Evolutionary conservation across 495 filamentous ascomycete genomes (phyloP).

Genomic region (Aspergillus taichungensis): DNA sequence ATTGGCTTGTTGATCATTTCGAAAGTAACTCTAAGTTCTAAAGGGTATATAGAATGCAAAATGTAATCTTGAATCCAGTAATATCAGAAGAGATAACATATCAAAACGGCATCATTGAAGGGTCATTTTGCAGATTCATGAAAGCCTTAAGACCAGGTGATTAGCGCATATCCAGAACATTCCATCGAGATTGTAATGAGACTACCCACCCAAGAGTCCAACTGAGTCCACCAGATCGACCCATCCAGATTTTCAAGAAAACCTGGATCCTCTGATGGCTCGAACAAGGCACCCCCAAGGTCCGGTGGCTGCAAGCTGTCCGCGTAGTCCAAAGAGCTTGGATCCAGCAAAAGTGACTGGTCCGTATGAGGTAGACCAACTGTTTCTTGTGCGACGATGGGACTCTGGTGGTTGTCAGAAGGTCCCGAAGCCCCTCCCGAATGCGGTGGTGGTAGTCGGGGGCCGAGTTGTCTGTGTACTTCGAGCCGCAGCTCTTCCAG

Average conservation of each 20-base stretch:
- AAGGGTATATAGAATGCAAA: background rate
- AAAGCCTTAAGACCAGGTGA: conserved; percentile 12
- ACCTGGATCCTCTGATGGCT: conserved; percentile 15
- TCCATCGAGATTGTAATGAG: background rate
- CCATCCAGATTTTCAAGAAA: conserved; percentile 25
- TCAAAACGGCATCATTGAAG: conserved; percentile 14
- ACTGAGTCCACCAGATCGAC: conserved; percentile 27
- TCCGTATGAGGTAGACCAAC: background rate
- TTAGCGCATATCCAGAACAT: background rate
- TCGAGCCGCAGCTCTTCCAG: conserved; percentile 38
- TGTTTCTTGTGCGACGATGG: background rate
- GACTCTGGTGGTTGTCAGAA: background rate
- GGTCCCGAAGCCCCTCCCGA: conserved; percentile 5
- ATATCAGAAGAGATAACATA: too few relatives aligned
- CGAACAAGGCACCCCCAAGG: conserved; percentile 10
- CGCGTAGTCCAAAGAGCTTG: conserved; percentile 10
- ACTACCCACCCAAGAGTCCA: conserved; percentile 27
- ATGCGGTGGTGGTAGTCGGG: conserved; percentile 1
- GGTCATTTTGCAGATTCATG: conserved; percentile 18
- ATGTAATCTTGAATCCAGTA: background rate
- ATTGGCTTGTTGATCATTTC: too few relatives aligned
- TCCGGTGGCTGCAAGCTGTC: conserved; percentile 11
- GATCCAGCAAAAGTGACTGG: conserved; percentile 6
- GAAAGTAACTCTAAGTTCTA: too few relatives aligned
- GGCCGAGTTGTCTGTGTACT: conserved; percentile 31